Evolutionary conservation across 2,329 filamentous ascomycete genomes (phyloP).

Genomic region (Clarireedia paspali): DNA sequence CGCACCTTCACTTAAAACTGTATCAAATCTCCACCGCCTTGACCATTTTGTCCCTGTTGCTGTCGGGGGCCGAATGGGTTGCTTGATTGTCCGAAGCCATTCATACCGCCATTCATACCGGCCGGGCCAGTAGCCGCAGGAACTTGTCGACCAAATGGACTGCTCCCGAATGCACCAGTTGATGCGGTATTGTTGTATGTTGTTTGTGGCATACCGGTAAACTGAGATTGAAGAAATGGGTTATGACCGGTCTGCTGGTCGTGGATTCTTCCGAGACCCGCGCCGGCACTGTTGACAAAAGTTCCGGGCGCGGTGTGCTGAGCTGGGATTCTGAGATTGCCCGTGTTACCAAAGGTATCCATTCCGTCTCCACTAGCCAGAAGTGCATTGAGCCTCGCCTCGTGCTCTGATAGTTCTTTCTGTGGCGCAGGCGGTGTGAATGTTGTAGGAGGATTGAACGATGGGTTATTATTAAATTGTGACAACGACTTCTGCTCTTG

Average conservation of each 20-base stretch:
- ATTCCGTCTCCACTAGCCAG: constrained; percentile 83
- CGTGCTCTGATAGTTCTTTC: constrained; percentile 53
- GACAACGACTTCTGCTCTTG: constrained; percentile 76
- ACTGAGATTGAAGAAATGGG: constrained; percentile 80
- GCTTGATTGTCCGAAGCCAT: constrained; percentile 29
- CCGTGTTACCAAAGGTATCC: constrained; percentile 97
- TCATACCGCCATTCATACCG: constrained; percentile 43
- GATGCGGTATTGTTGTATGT: constrained; percentile 40
- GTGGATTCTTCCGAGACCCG: constrained; percentile 63
- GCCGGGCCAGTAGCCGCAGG: constrained; percentile 50
- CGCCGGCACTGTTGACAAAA: constrained; percentile 91
- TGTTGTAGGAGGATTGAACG: constrained; percentile 37
- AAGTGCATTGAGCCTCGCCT: constrained; percentile 76
- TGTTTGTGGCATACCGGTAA: constrained; percentile 64
- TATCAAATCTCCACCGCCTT: constrained; percentile 26
- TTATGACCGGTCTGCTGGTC: constrained; percentile 62
- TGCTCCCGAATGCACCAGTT: constrained; percentile 20
- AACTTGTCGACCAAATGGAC: constrained; percentile 33
- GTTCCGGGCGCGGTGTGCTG: constrained; percentile 95
- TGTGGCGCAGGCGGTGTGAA: constrained; percentile 40
- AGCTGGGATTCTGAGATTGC: constrained; percentile 86
- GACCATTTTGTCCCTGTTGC: constrained; percentile 40
- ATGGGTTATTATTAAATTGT: constrained; percentile 38
- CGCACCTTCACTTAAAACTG: constrained; percentile 22
- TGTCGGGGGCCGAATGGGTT: constrained; percentile 52